Percentiles rank a stretch among this genome's conserved stretches.
phyloP scores from a whole-genome alignment of 306 rosid species.

The Rosa lucieae region DNA sequence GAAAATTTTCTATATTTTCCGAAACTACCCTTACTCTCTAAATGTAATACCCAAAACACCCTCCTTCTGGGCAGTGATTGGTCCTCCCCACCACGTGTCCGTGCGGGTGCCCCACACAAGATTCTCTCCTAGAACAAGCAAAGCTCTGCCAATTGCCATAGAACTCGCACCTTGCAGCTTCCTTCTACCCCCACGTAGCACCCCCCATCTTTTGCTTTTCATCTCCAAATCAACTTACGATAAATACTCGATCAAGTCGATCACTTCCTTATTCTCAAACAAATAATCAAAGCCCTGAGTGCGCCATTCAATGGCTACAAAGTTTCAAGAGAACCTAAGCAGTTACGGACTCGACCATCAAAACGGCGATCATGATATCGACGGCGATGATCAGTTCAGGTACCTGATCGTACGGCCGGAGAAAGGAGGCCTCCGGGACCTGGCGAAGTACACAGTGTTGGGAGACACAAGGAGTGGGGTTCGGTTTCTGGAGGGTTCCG shows the following conservation, averaged over 20 bases:
- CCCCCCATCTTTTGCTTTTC: not conserved
- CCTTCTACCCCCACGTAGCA: not conserved
- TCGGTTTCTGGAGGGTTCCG: constrained; percentile 46
- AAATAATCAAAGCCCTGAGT: not conserved
- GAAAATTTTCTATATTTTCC: too few species aligned
- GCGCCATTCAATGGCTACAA: constrained; percentile 15
- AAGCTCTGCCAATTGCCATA: not conserved
- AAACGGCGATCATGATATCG: not conserved
- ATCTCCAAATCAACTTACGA: not conserved
- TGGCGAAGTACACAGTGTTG: constrained; percentile 35
- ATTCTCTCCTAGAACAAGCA: not conserved
- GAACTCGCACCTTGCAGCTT: not conserved
- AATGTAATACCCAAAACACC: too few species aligned
- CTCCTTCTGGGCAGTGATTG: too few species aligned
- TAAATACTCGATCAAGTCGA: not conserved
- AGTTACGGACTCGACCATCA: not conserved
- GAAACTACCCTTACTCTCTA: too few species aligned
- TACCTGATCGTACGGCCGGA: constrained; percentile 63
- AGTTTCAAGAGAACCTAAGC: not conserved
- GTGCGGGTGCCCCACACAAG: too few species aligned
- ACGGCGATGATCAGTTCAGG: constrained; percentile 17
- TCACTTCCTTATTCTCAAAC: not conserved
- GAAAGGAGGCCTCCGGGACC: constrained; percentile 48
- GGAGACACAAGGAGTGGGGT: constrained; percentile 30
- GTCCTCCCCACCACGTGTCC: too few species aligned